Evolutionary conservation across 805 yeast genomes (phyloP), one percentile per base, ranked within the genome.

Genomic region (Starmerella apicola): DNA sequence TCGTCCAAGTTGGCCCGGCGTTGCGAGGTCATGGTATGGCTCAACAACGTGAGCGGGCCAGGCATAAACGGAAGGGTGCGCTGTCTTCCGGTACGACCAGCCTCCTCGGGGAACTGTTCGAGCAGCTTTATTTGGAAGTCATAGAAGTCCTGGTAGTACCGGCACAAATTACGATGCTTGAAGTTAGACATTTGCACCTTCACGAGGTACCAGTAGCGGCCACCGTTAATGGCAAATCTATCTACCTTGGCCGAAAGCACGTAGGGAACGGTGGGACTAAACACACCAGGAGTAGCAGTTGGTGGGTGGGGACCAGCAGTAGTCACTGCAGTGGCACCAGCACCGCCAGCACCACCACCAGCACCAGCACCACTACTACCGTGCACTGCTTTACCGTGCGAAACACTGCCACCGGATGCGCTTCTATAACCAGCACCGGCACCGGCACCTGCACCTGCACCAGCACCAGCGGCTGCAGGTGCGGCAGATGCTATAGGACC

Each of bases 101-200:
- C 94, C 60, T 88, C 98, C 44, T 71, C 75, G 6, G 96, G 96
- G 67, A 81, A 91, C 21, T 76, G 68, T 52, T 81, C 91, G 37
- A 88, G 66, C 37, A 91, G 65, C 46, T 70, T 74, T 38, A 85
- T 85, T 58, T 91, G 98, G 56, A 86, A 72, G 57, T 91, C 94
- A 59, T 86, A 91, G 57, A 91, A 91, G 62, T 91, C 98, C 58
- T 88, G 95, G 61, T 91, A 91, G 61, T 72, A 86, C 44, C 98
- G 70, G 59, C 91, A 84, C 47, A 91, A 64, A 44, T 75, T 73
- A 42, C 95, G 68, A 17, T 61, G 58, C 38, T 68, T 67, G n/a
- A 88, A 91, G 55, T 77, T 74, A 15, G 78, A 68, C 48, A 83
- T 60, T 41, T 71, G 67, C 20, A 81, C 83, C 25, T 70, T 65